Base-by-base conservation (phyloP, 441 rosid species). In the Euphorbia schlechtendalii region DNA sequence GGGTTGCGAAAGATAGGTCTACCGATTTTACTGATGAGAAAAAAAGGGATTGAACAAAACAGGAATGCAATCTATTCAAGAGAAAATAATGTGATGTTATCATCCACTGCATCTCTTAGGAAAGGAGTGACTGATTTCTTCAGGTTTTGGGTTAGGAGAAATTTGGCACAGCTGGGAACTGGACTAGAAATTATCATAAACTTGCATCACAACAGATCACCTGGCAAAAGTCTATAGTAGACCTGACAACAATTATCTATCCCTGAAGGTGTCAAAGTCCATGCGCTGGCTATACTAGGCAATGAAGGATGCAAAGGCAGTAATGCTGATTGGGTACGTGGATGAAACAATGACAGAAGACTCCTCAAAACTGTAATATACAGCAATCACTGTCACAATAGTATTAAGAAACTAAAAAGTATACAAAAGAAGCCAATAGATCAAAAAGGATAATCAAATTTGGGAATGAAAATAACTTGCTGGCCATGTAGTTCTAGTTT, bases 41-140 rank as follows among this genome's bases (percentile, higher is more conserved):
- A 0, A 67, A 76, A 11, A 32, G 56, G 68, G 20, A 71, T 40
- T 56, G 76, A 66, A 64, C 58, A 55, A 70, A 63, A 8, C 56
- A 72, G 68, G 64, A 58, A 49, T 32, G 61, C 17, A 68, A 53
- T 15, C 46, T 38, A 24, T 12, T 59, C 11, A 63, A 61, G 12
- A 8, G 48, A 61, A 64, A 63, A 68, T 62, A 20, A 66, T 66
- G 69, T 10, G 58, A 17, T 10, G 62, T 48, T 28, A 67, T 40
- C 36, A 69, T 69, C 57, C 77, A 59, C 59, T 71, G 84, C 96
- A 88, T 85, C 73, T 71, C 27, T 32, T 24, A 36, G 41, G 32
- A 25, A 36, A 5, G 28, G n/a, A 20, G 13, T 40, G 45, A 12
- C 11, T 40, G 45, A 40, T 40, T 40, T 40, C 14, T 9, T 12